Percentiles rank a stretch among this genome's conserved stretches.
Conservation (phyloP, 306 rosid species). For the Malus fusca region DNA sequence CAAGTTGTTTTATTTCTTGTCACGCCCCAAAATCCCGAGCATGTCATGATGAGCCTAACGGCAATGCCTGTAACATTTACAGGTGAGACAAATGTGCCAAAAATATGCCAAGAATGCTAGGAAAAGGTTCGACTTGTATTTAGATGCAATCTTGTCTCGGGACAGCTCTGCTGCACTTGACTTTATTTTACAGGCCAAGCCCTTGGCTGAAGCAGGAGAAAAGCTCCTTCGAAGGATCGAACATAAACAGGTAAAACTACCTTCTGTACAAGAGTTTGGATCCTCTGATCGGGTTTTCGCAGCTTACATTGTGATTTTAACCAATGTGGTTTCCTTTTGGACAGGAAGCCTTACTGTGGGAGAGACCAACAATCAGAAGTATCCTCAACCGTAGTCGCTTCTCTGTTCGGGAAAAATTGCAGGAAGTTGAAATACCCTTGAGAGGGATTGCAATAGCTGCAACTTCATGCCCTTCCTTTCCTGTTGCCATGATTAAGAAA, state of each 20-base stretch:
- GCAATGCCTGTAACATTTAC: conserved; percentile 5
- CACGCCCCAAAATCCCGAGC: neutral
- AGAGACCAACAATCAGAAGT: conserved; percentile 28
- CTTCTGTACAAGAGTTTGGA: neutral
- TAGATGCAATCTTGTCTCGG: conserved; percentile 40
- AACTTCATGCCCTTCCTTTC: conserved; percentile 30
- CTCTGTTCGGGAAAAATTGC: conserved; percentile 34
- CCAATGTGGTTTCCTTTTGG: neutral
- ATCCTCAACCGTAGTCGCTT: conserved; percentile 16
- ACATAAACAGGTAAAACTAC: conserved; percentile 38
- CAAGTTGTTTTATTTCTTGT: neutral
- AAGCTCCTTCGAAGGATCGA: conserved; percentile 34
- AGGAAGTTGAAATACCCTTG: conserved; percentile 37
- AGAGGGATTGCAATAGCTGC: conserved; percentile 65
- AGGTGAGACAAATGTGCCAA: conserved; percentile 38
- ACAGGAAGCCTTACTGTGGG: conserved; percentile 71
- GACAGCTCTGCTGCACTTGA: conserved; percentile 25
- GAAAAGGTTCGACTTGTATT: conserved; percentile 36
- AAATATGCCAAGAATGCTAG: conserved; percentile 39
- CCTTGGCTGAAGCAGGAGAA: conserved; percentile 40
- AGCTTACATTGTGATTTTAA: neutral
- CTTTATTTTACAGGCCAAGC: conserved; percentile 32
- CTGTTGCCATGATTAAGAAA: conserved; percentile 34
- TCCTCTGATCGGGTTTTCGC: neutral
- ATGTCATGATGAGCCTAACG: neutral